These are phyloP conservation scores for Ceratocystis alfenasii DNA, from an alignment of 2,329 filamentous ascomycete genomes.

Conservation along the genomic window DNA sequence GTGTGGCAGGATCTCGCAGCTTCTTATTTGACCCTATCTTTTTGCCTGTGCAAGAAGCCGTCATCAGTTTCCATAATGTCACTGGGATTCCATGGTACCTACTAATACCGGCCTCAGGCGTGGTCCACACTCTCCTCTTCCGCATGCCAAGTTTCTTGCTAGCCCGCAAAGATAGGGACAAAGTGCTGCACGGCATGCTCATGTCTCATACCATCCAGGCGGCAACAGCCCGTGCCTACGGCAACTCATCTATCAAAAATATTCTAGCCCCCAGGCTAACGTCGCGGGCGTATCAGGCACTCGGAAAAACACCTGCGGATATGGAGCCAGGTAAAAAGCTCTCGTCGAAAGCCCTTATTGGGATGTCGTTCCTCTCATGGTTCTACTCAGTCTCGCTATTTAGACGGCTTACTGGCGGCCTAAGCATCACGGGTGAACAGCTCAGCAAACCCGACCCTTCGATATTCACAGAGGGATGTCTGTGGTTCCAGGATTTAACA, in stretches of 20 bases:
- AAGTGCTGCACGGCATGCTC: slow-evolving; percentile 24
- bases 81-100: slow-evolving; percentile 42
- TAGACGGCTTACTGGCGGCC: slow-evolving; percentile 25
- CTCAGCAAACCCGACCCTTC: slow-evolving; percentile 30
- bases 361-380: slow-evolving; percentile 20
- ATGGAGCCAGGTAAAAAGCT: slow-evolving; percentile 26
- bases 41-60: slow-evolving; percentile 33
- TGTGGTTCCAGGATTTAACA: slow-evolving; percentile 46
- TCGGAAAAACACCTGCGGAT: slow-evolving; percentile 10
- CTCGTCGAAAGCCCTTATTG: slow-evolving; percentile 12
- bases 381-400: slow-evolving; percentile 23
- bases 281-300: slow-evolving; percentile 6
- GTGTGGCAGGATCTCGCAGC: slow-evolving; percentile 10
- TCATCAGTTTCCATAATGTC: slow-evolving; percentile 34
- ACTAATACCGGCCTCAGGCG: slow-evolving; percentile 41
- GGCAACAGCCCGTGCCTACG: slow-evolving; percentile 25
- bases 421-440: slow-evolving; percentile 23
- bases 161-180: slow-evolving; percentile 25
- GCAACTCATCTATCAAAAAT: slow-evolving; percentile 27
- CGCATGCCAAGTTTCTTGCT: slow-evolving; percentile 39
- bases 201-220: slow-evolving; percentile 26
- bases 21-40: slow-evolving; percentile 25
- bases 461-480: slow-evolving; percentile 38
- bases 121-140: slow-evolving; percentile 35
- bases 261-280: slow-evolving; percentile 6